Base-by-base conservation (phyloP, 352 stramenopile species). In the Phytophthora meadii region DNA sequence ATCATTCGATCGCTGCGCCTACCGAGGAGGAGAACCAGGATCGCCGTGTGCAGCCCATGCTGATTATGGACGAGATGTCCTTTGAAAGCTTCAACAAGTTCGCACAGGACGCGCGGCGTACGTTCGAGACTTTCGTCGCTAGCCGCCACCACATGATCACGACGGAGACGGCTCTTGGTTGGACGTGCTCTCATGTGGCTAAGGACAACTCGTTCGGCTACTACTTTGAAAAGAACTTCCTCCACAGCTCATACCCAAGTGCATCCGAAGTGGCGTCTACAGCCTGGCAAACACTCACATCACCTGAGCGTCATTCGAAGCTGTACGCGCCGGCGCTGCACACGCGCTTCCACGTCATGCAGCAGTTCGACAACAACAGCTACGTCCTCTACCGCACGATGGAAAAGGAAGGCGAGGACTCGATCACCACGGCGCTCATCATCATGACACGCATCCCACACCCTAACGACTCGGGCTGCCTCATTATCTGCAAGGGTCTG, bases 21-120 rank as follows among this genome's bases (percentile, higher is more conserved):
- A 68, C 52, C 17, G 54, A 72, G 11, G 51, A 77, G 3, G 62
- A 77, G 9, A 40, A 61, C 12, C 48, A 72, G 46, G 65, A 75
- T 12, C 65, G 70, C 28, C 68, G 61, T n/a, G 71, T 79, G 41
- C 71, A 79, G 36, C 76, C 76, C 3, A 74, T 81, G 76, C 63
- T 85, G 24, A 79, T 85, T 40, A 85, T 85, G 76, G 74, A 85
- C 54, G 76, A 85, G n/a, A 85, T 85, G 76, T 81, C 74, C 36
- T 69, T 79, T 37, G 76, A 85, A 28, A 77, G 67, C 46, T 85
- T 85, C 50, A 65, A 55, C 36, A 72, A 77, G 30, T 85, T 81
- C 22, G 62, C 76, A 30, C 68, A 79, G 57, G 70, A 82, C 30
- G 76, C 76, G 11, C 63, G 77, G 46, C 54, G 56, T 12, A 80